Evolutionary conservation across 768 basidiomycete genomes (phyloP).

Genomic region (Boletus subparvulus): DNA sequence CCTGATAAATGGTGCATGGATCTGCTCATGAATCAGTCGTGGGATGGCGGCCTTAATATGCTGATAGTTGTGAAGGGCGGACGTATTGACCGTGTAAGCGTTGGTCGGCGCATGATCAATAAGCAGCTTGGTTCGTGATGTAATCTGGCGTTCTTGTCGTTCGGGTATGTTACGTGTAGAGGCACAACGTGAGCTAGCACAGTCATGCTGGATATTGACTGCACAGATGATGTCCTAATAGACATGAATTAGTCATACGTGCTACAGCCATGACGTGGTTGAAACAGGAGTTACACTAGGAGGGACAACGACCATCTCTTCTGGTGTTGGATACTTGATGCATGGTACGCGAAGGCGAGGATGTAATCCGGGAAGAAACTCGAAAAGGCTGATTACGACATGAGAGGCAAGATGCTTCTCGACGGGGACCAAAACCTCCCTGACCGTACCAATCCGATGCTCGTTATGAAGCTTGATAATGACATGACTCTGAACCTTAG

Average conservation of each 20-base stretch:
- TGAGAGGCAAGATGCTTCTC: background rate
- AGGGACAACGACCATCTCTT: background rate
- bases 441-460: background rate
- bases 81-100: background rate
- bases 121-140: background rate
- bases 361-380: conserved; percentile 4
- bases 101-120: background rate
- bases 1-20: background rate
- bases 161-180: background rate
- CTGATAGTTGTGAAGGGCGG: background rate
- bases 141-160: background rate
- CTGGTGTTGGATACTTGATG: background rate
- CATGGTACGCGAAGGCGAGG: background rate
- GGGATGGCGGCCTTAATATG: background rate
- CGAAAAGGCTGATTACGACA: background rate
- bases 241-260: no score
- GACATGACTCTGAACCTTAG: background rate
- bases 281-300: no score
- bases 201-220: background rate
- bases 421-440: background rate
- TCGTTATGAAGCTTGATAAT: background rate
- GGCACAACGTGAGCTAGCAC: background rate
- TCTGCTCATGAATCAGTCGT: background rate
- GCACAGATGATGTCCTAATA: background rate
- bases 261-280: background rate